Percentiles rank a stretch among this genome's conserved stretches.
Evolutionary conservation across 2,329 filamentous ascomycete genomes (phyloP).

Genomic region (Aspergillus spinulosporus): DNA sequence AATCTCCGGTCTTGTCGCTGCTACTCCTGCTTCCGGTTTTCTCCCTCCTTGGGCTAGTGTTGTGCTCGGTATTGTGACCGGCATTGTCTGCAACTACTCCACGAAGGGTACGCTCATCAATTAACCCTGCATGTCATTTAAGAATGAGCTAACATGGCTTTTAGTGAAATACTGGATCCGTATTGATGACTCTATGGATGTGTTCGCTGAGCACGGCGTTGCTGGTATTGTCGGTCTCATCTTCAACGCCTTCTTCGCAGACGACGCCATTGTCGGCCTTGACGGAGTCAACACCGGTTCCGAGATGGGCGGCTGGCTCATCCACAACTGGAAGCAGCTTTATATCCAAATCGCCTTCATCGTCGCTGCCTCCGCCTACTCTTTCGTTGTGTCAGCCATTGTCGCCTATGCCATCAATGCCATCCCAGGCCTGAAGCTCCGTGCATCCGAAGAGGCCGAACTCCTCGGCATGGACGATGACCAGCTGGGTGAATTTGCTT

Average conservation of each 20-base stretch:
- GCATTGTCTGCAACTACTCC: conserved; percentile 74
- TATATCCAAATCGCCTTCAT: conserved; percentile 71
- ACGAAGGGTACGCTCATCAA: conserved; percentile 72
- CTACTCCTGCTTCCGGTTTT: conserved; percentile 80
- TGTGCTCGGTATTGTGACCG: conserved; percentile 61
- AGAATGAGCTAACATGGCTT: neutral
- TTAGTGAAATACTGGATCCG: conserved; percentile 72
- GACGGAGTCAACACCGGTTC: conserved; percentile 61
- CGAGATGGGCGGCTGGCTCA: conserved; percentile 65
- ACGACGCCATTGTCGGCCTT: conserved; percentile 71
- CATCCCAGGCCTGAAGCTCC: conserved; percentile 68
- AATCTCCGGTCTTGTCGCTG: conserved; percentile 83
- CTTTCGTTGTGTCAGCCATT: conserved; percentile 66
- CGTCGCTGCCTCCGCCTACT: conserved; percentile 64
- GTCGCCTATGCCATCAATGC: conserved; percentile 72
- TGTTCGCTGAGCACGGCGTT: conserved; percentile 86
- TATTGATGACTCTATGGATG: conserved; percentile 84
- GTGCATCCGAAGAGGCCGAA: conserved; percentile 66
- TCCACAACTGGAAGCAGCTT: conserved; percentile 69
- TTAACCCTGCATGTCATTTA: neutral
- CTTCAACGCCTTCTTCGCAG: conserved; percentile 74
- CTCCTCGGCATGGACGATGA: conserved; percentile 62
- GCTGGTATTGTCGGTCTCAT: conserved; percentile 80
- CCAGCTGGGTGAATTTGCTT: conserved; percentile 54
- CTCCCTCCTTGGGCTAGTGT: conserved; percentile 68